Base-by-base conservation (phyloP, 495 filamentous ascomycete genomes). In the Baudoinia panamericana region DNA sequence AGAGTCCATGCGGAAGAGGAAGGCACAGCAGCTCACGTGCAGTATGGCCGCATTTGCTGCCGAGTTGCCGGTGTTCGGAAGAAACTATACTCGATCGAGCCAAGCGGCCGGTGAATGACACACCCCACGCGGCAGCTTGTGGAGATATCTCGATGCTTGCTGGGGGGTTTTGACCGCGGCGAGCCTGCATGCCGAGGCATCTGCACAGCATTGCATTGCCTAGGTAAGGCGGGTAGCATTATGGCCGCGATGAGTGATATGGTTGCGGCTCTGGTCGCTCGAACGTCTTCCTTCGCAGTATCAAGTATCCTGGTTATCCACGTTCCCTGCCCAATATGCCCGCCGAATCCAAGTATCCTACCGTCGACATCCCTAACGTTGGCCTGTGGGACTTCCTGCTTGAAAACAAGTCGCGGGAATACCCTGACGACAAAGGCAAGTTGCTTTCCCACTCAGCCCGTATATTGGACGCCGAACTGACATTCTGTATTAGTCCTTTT, bases 371-470 rank as follows among this genome's bases (percentile, higher is more conserved):
- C 33, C 84, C 84, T 8, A 46, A 55, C 41, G 60, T 39, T 32
- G 84, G 88, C 56, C 44, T 93, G 17, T 88, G 76, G 75, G 65
- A 65, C 0, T 78, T 90, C 34, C 54, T 95, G 12, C 86, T 94
- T 53, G 36, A 39, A 23, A 80, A 79, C 34, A 76, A 79, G 36
- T 68, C 81, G 35, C 70, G 65, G 45, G 58, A 64, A 8, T 93
- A 66, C 52, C 68, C 79, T 2, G 80, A 87, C 41, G 59, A 75
- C 44, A 76, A 80, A 64, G 67, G 76, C 75, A 56, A 34, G 45
- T 12, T 15, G 31, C n/a, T n/a, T n/a, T n/a, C n/a, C n/a, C n/a
- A n/a, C 31, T n/a, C 31, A 18, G 15, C 11, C 11, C 9, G 8
- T 38, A 18, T 12, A 39, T 20, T 25, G 8, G 10, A 10, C 15